These are phyloP conservation scores for Umbelopsis isabellina DNA, from an alignment of 192 early-diverging fungal species.

Conservation along the genomic window DNA sequence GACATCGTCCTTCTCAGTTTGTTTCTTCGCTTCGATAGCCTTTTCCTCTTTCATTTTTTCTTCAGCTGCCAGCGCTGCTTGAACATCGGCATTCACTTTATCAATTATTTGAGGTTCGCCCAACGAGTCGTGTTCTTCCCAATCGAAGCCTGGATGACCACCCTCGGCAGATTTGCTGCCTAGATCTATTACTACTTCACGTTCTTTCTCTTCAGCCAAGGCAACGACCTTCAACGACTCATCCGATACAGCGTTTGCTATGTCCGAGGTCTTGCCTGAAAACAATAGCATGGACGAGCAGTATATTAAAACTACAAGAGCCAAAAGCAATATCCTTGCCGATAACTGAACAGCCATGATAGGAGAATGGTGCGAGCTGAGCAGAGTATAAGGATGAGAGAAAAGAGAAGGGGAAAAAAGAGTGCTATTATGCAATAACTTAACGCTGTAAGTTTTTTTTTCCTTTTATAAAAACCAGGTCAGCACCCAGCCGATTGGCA, in stretches of 20 bases:
- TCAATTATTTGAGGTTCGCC: neutral
- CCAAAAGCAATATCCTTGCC: slow-evolving; percentile 5
- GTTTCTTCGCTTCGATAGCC: no score
- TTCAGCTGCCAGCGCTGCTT: slow-evolving; percentile 2
- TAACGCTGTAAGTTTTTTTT: no score
- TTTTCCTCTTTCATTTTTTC: neutral
- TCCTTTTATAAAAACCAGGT: neutral
- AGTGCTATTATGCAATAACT: slow-evolving; percentile 1
- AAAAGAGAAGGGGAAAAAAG: neutral
- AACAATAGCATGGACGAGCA: slow-evolving; percentile 15
- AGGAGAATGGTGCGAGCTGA: no score
- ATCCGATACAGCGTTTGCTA: neutral
- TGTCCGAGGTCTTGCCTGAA: neutral
- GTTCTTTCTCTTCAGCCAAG: slow-evolving; percentile 13
- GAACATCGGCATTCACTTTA: neutral
- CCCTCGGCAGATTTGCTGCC: neutral
- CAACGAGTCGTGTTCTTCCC: neutral
- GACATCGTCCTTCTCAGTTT: neutral
- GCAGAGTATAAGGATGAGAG: neutral
- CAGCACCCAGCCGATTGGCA: neutral
- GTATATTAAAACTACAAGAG: slow-evolving; percentile 5
- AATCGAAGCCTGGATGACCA: neutral
- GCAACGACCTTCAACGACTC: slow-evolving; percentile 13
- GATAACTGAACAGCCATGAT: neutral
- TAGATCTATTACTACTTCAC: slow-evolving; percentile 1